Conservation (phyloP, 192 early-diverging fungal species). For the Coemansia aciculifera region DNA sequence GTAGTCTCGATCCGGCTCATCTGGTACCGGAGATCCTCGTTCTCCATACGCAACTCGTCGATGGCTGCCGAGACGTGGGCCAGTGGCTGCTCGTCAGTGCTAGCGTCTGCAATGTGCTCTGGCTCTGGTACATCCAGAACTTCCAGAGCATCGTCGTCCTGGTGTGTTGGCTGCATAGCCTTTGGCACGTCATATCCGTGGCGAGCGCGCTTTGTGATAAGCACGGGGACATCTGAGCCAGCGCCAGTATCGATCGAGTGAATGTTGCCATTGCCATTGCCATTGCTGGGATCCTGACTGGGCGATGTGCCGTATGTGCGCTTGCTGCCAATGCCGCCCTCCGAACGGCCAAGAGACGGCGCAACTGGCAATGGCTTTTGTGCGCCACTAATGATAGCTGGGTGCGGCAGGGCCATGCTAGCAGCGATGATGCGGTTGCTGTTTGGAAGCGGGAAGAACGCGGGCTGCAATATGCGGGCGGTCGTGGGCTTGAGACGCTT, state of each 20-base stretch:
- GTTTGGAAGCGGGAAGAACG: not conserved
- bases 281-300: not conserved
- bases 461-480: slow-evolving; percentile 6
- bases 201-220: slow-evolving; percentile 1
- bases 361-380: not conserved
- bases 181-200: not conserved
- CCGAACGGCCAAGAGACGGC: not conserved
- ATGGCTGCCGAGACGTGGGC: slow-evolving; percentile 3
- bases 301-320: not conserved
- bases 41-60: slow-evolving; percentile 39
- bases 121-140: not conserved
- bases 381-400: not conserved
- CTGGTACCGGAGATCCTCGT: slow-evolving; percentile 37
- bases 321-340: not conserved
- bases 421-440: not conserved
- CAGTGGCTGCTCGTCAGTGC: not conserved
- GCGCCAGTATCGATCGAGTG: not conserved
- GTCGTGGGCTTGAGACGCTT: slow-evolving; percentile 35
- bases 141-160: not conserved
- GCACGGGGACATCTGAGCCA: not conserved
- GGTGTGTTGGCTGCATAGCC: not conserved
- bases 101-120: not conserved
- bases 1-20: slow-evolving; percentile 35
- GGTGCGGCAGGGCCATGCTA: not conserved
- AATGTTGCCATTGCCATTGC: not conserved